A percentile compares a stretch with the other conserved stretches of the same genome.
phyloP scores from a whole-genome alignment of 176 grass and related monocot species.

The Musa troglodytarum region DNA sequence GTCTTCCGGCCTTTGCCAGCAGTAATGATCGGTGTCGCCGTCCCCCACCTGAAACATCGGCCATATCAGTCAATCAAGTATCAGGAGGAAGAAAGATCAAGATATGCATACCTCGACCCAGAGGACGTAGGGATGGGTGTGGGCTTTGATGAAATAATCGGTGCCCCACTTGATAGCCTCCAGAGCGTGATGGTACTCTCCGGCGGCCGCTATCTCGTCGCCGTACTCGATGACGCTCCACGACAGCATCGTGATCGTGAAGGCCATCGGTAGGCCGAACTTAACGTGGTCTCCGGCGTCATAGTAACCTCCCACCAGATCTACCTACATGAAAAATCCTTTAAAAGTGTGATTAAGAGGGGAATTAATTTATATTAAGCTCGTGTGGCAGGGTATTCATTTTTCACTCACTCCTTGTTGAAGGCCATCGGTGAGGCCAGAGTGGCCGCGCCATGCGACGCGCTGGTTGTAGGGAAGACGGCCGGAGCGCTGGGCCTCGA shows the following conservation, averaged over 20 bases:
- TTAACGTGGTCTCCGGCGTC: slow-evolving; percentile 19
- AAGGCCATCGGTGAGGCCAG: not conserved
- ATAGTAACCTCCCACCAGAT: slow-evolving; percentile 11
- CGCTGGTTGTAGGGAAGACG: slow-evolving; percentile 1
- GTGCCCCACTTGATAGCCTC: slow-evolving; percentile 16
- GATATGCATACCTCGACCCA: not conserved
- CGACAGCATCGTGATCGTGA: slow-evolving; percentile 7
- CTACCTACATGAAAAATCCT: not conserved
- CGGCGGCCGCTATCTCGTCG: slow-evolving; percentile 8
- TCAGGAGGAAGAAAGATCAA: not conserved
- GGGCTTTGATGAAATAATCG: slow-evolving; percentile 16
- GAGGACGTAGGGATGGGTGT: slow-evolving; percentile 4
- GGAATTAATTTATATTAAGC: no score
- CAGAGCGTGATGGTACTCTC: not conserved
- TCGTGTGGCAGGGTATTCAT: no score
- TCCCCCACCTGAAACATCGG: not conserved
- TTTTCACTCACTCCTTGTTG: not conserved
- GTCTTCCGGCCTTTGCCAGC: slow-evolving; percentile 16
- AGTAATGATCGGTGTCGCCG: slow-evolving; percentile 15
- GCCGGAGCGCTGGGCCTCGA: slow-evolving; percentile 6
- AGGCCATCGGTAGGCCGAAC: slow-evolving; percentile 13
- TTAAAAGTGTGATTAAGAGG: not conserved
- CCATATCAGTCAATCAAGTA: not conserved
- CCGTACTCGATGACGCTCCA: slow-evolving; percentile 13
- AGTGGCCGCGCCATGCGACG: slow-evolving; percentile 1